These are phyloP conservation scores for Reticulascus tulasneorum DNA, from an alignment of 2,329 filamentous ascomycete species.

Conservation along the genomic window DNA sequence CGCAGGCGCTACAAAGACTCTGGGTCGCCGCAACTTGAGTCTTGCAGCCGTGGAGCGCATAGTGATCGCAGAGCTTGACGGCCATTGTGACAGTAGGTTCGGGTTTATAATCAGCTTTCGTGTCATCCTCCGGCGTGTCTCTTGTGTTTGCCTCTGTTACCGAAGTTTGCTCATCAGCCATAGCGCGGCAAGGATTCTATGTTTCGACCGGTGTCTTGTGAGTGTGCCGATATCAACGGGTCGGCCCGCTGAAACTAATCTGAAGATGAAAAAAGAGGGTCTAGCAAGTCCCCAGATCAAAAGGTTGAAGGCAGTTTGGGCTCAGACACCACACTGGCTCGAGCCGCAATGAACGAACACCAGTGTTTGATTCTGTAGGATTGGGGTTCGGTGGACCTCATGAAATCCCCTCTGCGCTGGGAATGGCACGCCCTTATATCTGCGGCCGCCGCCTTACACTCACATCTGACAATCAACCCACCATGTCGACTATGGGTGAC, in stretches of 20 bases:
- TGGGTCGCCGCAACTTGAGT: conserved; percentile 14
- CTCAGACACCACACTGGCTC: conserved; percentile 11
- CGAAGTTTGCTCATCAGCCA: conserved; percentile 3
- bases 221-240: conserved; percentile 9
- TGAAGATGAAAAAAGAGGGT: conserved; percentile 10
- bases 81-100: conserved; percentile 11
- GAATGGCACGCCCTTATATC: too few relatives aligned
- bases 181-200: conserved; percentile 1
- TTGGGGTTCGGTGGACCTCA: too few relatives aligned
- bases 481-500: too few relatives aligned
- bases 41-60: conserved; percentile 13
- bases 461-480: conserved; percentile 12
- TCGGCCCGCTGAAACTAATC: conserved; percentile 11
- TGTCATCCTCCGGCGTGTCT: background rate
- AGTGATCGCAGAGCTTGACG: conserved; percentile 17
- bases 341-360: too few relatives aligned
- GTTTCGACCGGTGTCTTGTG: background rate
- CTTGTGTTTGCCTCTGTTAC: conserved; percentile 5
- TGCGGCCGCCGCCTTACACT: too few relatives aligned
- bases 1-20: conserved; percentile 14
- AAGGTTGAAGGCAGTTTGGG: background rate
- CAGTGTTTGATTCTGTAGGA: too few relatives aligned
- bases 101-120: conserved; percentile 2
- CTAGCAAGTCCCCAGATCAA: conserved; percentile 10
- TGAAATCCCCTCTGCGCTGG: too few relatives aligned